Conservation (phyloP, 805 yeast genomes). For the Wickerhamomyces rabaulensis region DNA sequence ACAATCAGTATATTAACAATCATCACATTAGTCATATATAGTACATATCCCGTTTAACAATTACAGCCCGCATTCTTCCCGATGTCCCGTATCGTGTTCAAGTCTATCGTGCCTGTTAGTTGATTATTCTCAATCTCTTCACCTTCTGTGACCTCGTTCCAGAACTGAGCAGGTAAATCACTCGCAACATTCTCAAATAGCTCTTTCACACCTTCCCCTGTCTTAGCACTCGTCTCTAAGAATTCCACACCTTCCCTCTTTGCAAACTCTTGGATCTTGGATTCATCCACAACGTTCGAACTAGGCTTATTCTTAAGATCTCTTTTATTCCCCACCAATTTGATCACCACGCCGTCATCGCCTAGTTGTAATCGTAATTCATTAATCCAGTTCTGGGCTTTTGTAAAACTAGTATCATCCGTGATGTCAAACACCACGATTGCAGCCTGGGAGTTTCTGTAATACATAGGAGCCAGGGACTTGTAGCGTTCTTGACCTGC, state of each 20-base stretch:
- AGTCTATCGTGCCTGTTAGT: conserved; percentile 24
- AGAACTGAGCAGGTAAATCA: conserved; percentile 36
- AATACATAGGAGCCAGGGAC: conserved; percentile 78
- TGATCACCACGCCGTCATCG: conserved; percentile 63
- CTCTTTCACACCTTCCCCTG: conserved; percentile 54
- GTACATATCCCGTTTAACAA: not conserved
- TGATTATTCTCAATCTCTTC: not conserved
- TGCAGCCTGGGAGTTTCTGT: conserved; percentile 77
- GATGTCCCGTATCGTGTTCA: conserved; percentile 17
- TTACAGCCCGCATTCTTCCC: conserved; percentile 2
- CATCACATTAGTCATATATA: not conserved
- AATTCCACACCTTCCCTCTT: conserved; percentile 28
- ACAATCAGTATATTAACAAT: not conserved
- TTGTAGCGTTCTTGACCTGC: conserved; percentile 82
- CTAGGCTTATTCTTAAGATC: conserved; percentile 41
- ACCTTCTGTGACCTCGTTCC: conserved; percentile 15
- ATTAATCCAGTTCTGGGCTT: conserved; percentile 87
- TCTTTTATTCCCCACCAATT: conserved; percentile 80
- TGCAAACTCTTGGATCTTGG: conserved; percentile 6
- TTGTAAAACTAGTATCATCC: conserved; percentile 60
- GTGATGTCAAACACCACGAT: conserved; percentile 84
- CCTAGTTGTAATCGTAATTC: conserved; percentile 47
- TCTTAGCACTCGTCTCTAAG: conserved; percentile 44
- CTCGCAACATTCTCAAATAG: conserved; percentile 39
- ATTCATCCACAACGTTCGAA: conserved; percentile 20